Evolutionary conservation across 208 protist genomes (phyloP).

Genomic region (Trypanosoma platydactyli): DNA sequence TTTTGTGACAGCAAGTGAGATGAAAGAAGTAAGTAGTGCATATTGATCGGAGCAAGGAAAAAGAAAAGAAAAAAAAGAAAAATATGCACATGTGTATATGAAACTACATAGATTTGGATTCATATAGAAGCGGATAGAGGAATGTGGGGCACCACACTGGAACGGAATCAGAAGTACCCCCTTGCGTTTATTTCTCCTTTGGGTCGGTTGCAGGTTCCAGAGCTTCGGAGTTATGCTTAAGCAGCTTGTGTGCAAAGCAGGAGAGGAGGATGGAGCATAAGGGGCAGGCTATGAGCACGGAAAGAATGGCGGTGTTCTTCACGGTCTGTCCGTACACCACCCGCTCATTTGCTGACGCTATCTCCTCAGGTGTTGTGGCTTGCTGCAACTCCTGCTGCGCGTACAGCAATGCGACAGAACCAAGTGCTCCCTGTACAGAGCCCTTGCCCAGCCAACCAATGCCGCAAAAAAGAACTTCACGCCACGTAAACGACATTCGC

Average conservation of each 20-base stretch:
- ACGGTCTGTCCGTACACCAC: slow-evolving; percentile 37
- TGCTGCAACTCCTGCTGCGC: slow-evolving; percentile 26
- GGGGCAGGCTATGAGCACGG: slow-evolving; percentile 52
- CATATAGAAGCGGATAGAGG: too few species aligned
- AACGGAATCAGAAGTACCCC: too few species aligned
- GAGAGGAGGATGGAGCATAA: slow-evolving; percentile 56
- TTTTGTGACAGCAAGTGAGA: too few species aligned
- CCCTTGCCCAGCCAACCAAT: slow-evolving; percentile 60
- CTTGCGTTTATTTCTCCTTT: too few species aligned
- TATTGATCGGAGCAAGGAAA: too few species aligned
- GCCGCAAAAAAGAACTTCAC: slow-evolving; percentile 52
- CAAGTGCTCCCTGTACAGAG: slow-evolving; percentile 47
- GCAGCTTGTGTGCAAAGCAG: slow-evolving; percentile 36
- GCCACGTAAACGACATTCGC: slow-evolving; percentile 39
- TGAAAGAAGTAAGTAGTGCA: too few species aligned
- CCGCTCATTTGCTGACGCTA: slow-evolving; percentile 20
- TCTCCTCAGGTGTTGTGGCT: slow-evolving; percentile 31
- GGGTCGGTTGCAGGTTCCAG: neutral
- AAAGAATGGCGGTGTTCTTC: slow-evolving; percentile 54
- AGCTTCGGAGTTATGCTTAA: slow-evolving; percentile 20
- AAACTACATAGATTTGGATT: too few species aligned
- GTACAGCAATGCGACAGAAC: slow-evolving; percentile 31
- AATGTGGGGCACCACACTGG: too few species aligned
- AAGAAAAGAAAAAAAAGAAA: too few species aligned
- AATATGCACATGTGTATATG: too few species aligned